A percentile compares a stretch with the other conserved stretches of the same genome.
Conservation (phyloP, 192 early-diverging fungal species). For the Lunasporangiospora selenospora region DNA sequence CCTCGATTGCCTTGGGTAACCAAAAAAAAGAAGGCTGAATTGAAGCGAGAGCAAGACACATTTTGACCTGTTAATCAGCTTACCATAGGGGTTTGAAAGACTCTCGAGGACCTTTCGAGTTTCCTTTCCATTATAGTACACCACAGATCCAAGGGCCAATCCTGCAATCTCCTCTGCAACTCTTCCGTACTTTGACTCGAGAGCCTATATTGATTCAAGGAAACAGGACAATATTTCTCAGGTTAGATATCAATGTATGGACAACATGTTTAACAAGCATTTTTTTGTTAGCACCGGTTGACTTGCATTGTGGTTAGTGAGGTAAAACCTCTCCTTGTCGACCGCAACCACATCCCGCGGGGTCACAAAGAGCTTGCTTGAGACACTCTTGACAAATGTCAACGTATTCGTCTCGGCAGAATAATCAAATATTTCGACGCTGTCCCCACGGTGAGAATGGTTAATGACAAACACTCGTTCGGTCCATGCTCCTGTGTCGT, state of each 20-base stretch:
- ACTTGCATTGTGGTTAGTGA: slow-evolving; percentile 42
- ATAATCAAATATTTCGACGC: slow-evolving; percentile 47
- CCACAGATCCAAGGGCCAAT: slow-evolving; percentile 20
- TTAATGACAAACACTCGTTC: slow-evolving; percentile 45
- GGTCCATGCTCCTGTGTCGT: slow-evolving; percentile 9
- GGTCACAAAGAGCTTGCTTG: slow-evolving; percentile 27
- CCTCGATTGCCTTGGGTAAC: too few relatives aligned
- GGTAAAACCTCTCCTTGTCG: slow-evolving; percentile 35
- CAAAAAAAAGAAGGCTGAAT: too few relatives aligned
- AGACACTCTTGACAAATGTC: slow-evolving; percentile 29
- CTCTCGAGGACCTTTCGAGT: slow-evolving; percentile 18
- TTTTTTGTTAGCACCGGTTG: too few relatives aligned
- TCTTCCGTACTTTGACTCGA: slow-evolving; percentile 22
- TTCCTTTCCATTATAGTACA: slow-evolving; percentile 35
- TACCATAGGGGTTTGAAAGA: slow-evolving; percentile 40
- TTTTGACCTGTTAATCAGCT: too few relatives aligned
- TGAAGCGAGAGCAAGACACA: too few relatives aligned
- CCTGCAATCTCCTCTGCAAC: slow-evolving; percentile 30
- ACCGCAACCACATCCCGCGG: slow-evolving; percentile 36
- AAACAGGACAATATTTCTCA: background rate
- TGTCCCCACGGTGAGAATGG: slow-evolving; percentile 38
- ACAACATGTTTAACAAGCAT: too few relatives aligned
- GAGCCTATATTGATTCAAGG: slow-evolving; percentile 4
- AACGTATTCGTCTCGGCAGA: slow-evolving; percentile 9
- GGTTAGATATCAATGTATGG: background rate